Conservation (phyloP, 257 asterid species). For the Solanum piurae region DNA sequence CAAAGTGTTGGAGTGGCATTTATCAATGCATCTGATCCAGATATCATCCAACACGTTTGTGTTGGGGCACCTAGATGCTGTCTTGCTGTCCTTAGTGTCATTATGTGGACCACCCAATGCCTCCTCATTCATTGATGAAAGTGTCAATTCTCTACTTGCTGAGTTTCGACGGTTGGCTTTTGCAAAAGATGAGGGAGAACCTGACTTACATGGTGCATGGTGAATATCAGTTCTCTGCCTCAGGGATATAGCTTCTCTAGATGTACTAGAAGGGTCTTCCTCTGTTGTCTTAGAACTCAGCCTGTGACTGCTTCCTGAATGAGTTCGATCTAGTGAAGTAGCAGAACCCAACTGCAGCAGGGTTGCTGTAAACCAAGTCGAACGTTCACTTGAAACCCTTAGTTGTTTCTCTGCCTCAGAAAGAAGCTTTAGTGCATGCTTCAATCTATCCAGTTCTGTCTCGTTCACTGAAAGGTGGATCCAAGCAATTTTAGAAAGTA, state of each 20-base stretch:
- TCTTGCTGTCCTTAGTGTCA: slow-evolving; percentile 21
- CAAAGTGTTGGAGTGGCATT: slow-evolving; percentile 86
- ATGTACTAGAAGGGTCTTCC: slow-evolving; percentile 41
- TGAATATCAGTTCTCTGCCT: slow-evolving; percentile 33
- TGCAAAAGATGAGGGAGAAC: slow-evolving; percentile 31
- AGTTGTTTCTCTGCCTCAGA: slow-evolving; percentile 93
- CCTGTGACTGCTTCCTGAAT: slow-evolving; percentile 66
- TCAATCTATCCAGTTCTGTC: slow-evolving; percentile 65
- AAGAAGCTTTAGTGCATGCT: slow-evolving; percentile 73
- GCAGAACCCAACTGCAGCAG: slow-evolving; percentile 77
- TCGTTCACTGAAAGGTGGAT: slow-evolving; percentile 55
- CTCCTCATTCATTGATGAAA: slow-evolving; percentile 6
- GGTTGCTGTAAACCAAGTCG: slow-evolving; percentile 98
- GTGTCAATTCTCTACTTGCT: slow-evolving; percentile 26
- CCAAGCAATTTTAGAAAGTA: slow-evolving; percentile 1
- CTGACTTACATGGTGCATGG: slow-evolving; percentile 25
- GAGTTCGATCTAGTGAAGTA: slow-evolving; percentile 61
- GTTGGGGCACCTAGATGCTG: slow-evolving; percentile 35
- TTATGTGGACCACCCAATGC: slow-evolving; percentile 18
- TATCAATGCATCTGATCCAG: slow-evolving; percentile 73
- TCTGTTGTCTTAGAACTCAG: slow-evolving; percentile 71
- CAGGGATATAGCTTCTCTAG: slow-evolving; percentile 35
- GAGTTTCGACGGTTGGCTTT: slow-evolving; percentile 26
- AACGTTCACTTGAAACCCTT: slow-evolving; percentile 74
- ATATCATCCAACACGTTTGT: slow-evolving; percentile 48